Conservation (phyloP, 306 rosid species). For the Cucurbita pepo region DNA sequence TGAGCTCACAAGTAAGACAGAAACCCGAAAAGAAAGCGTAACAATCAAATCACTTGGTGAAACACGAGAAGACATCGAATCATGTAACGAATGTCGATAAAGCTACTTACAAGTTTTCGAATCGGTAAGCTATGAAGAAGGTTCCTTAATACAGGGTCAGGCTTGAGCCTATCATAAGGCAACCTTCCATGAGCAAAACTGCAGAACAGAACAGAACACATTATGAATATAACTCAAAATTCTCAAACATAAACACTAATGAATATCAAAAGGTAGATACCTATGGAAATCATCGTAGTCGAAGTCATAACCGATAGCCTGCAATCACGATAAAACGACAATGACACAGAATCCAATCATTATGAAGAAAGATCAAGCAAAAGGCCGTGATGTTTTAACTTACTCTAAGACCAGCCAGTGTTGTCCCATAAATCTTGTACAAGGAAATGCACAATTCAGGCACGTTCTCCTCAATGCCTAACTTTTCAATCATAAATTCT, state of each 20-base stretch:
- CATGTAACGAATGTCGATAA: neutral
- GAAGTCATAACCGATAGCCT: conserved; percentile 70
- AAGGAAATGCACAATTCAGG: conserved; percentile 35
- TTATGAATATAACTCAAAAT: neutral
- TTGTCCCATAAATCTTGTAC: conserved; percentile 73
- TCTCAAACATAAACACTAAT: neutral
- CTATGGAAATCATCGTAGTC: conserved; percentile 52
- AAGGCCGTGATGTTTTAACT: neutral
- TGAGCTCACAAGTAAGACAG: conserved; percentile 8
- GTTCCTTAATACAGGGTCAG: conserved; percentile 58
- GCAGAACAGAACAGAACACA: neutral
- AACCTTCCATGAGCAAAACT: conserved; percentile 80
- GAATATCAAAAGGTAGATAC: conserved; percentile 16
- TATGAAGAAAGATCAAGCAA: neutral
- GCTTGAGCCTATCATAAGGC: conserved; percentile 51
- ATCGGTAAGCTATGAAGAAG: conserved; percentile 62
- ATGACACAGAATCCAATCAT: neutral
- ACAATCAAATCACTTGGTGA: neutral
- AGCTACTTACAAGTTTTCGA: conserved; percentile 55
- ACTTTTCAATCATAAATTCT: conserved; percentile 67
- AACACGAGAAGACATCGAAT: neutral
- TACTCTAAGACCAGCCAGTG: conserved; percentile 91
- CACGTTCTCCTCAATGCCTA: conserved; percentile 47
- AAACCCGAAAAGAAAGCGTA: neutral
- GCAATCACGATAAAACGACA: conserved; percentile 8